Conservation (phyloP, 306 rosid genomes). For the Nissolia schottii region DNA sequence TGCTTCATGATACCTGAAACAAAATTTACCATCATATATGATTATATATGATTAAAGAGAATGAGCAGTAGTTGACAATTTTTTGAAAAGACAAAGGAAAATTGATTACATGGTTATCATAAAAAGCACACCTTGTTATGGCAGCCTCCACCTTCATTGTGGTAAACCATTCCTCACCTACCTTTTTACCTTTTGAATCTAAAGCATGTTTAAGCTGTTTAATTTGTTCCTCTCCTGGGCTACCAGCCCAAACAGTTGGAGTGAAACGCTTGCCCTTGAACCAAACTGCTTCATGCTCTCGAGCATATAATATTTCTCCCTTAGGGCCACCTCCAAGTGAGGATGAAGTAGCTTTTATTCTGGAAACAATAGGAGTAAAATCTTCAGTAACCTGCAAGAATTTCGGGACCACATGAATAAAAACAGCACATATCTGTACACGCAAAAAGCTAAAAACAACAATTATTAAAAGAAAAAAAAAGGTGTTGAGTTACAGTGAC, state of each 20-base stretch:
- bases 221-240: slow-evolving; percentile 86
- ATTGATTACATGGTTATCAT: background rate
- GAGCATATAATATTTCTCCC: slow-evolving; percentile 85
- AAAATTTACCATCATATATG: slow-evolving; percentile 17
- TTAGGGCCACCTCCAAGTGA: slow-evolving; percentile 87
- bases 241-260: slow-evolving; percentile 72
- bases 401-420: slow-evolving; percentile 5
- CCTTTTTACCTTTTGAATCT: slow-evolving; percentile 93
- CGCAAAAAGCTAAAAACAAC: slow-evolving; percentile 12
- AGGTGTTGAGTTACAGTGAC: slow-evolving; percentile 30
- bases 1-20: slow-evolving; percentile 78
- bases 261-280: slow-evolving; percentile 83
- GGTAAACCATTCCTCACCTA: slow-evolving; percentile 94
- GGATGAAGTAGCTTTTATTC: slow-evolving; percentile 72
- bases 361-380: slow-evolving; percentile 69
- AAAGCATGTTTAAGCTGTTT: slow-evolving; percentile 78
- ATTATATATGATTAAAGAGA: background rate
- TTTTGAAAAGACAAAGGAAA: background rate
- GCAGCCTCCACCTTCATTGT: slow-evolving; percentile 83
- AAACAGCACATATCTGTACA: background rate
- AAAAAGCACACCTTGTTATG: slow-evolving; percentile 53
- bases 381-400: slow-evolving; percentile 73
- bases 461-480: background rate
- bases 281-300: slow-evolving; percentile 96
- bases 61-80: background rate